These are phyloP conservation scores for Xylaria castorea DNA, from an alignment of 495 filamentous ascomycete species.

Conservation along the genomic window DNA sequence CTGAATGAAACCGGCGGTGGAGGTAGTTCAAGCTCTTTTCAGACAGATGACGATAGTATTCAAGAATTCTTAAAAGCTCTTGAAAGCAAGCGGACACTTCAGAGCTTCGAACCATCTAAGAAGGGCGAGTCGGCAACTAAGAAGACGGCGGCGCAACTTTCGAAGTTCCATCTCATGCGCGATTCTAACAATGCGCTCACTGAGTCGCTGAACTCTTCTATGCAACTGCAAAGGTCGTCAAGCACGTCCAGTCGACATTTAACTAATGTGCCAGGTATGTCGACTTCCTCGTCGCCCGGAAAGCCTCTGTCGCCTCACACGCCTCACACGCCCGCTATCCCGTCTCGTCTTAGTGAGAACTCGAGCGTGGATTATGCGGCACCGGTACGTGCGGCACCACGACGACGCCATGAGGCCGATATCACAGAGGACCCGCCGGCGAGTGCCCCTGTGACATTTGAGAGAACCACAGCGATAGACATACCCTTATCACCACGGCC, in stretches of 20 bases:
- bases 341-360: slow-evolving; percentile 88
- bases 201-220: slow-evolving; percentile 86
- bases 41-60: slow-evolving; percentile 88
- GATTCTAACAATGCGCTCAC: slow-evolving; percentile 85
- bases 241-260: slow-evolving; percentile 84
- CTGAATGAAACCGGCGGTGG: slow-evolving; percentile 73
- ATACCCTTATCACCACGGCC: slow-evolving; percentile 81
- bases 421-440: slow-evolving; percentile 53
- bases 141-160: slow-evolving; percentile 71
- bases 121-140: slow-evolving; percentile 66
- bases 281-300: slow-evolving; percentile 81
- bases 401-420: slow-evolving; percentile 29
- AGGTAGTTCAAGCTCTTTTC: slow-evolving; percentile 78
- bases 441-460: slow-evolving; percentile 45
- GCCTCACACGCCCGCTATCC: slow-evolving; percentile 90
- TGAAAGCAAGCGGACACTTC: slow-evolving; percentile 78
- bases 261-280: slow-evolving; percentile 85
- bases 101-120: slow-evolving; percentile 67
- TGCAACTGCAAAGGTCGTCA: slow-evolving; percentile 81
- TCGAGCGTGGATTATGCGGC: slow-evolving; percentile 78
- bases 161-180: slow-evolving; percentile 80
- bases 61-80: slow-evolving; percentile 89
- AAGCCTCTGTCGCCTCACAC: slow-evolving; percentile 94
- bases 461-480: slow-evolving; percentile 75
- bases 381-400: slow-evolving; percentile 30